phyloP scores from a whole-genome alignment of 2,329 filamentous ascomycete genomes.

The Penicillium sp. region DNA sequence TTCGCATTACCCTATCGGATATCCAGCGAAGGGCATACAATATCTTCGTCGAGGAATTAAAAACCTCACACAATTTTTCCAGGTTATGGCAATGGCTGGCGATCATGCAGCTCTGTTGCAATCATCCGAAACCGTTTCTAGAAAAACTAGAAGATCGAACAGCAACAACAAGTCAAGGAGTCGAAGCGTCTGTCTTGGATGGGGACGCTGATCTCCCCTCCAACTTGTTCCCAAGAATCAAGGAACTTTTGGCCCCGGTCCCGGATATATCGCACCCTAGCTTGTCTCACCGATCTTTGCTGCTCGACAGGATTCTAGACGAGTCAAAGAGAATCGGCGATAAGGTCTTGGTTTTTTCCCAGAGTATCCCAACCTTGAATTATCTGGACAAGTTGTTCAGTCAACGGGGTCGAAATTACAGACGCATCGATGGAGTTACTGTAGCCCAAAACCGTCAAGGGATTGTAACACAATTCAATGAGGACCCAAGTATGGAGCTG shows the following conservation, averaged over 20 bases:
- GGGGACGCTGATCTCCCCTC: conserved; percentile 38
- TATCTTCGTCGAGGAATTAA: conserved; percentile 48
- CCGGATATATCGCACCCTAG: conserved; percentile 43
- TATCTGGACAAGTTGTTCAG: conserved; percentile 63
- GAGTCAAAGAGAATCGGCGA: conserved; percentile 63
- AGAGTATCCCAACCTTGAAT: conserved; percentile 67
- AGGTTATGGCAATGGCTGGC: conserved; percentile 57
- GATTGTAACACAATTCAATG: conserved; percentile 69
- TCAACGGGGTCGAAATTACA: conserved; percentile 47
- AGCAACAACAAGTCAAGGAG: conserved; percentile 19
- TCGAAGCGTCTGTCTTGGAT: conserved; percentile 31
- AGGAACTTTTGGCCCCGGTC: conserved; percentile 31
- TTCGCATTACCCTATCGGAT: conserved; percentile 68
- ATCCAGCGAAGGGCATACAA: conserved; percentile 66
- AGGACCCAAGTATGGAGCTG: conserved; percentile 51
- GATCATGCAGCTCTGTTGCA: conserved; percentile 56
- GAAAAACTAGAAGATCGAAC: conserved; percentile 49
- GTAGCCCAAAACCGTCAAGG: conserved; percentile 58
- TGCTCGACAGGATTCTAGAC: conserved; percentile 69
- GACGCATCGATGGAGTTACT: conserved; percentile 69
- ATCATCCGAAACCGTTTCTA: conserved; percentile 57
- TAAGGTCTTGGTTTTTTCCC: conserved; percentile 78
- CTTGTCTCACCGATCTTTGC: conserved; percentile 66
- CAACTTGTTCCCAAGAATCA: conserved; percentile 34
- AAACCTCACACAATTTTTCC: conserved; percentile 33